Conservation (phyloP, 2,329 filamentous ascomycete genomes). For the Raffaelea albimanens region DNA sequence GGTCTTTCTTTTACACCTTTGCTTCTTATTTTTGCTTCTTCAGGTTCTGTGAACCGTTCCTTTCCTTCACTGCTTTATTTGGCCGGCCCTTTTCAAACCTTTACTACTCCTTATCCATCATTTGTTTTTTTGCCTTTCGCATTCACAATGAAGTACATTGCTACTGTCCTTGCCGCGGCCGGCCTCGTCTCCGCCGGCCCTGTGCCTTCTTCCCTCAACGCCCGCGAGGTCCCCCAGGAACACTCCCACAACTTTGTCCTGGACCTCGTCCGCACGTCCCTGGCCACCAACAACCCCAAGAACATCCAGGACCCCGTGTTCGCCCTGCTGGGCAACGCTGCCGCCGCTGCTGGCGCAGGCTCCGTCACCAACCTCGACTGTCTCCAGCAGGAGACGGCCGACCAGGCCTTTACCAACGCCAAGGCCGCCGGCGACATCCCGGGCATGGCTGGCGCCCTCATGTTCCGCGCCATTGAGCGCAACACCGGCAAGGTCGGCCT, state of each 20-base stretch:
- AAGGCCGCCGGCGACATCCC: conserved; percentile 43
- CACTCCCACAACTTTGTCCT: conserved; percentile 38
- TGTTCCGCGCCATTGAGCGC: conserved; percentile 46
- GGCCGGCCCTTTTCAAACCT: neutral
- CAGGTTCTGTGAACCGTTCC: conserved; percentile 15
- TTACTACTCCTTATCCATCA: neutral
- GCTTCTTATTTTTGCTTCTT: conserved; percentile 5
- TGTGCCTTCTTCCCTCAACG: conserved; percentile 1
- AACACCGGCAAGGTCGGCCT: conserved; percentile 50
- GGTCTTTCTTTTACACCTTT: neutral
- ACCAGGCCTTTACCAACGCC: conserved; percentile 53
- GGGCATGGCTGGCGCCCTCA: conserved; percentile 41
- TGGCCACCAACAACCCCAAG: conserved; percentile 37
- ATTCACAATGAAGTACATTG: conserved; percentile 13
- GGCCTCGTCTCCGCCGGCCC: conserved; percentile 11
- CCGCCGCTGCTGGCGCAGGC: conserved; percentile 21
- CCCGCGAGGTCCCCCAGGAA: conserved; percentile 43
- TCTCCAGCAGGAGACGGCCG: conserved; percentile 47
- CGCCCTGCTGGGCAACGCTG: conserved; percentile 37
- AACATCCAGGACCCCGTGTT: conserved; percentile 37
- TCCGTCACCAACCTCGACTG: conserved; percentile 39
- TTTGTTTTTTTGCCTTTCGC: conserved; percentile 2
- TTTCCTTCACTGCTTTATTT: conserved; percentile 11
- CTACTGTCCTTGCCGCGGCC: conserved; percentile 5
- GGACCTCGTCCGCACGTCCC: conserved; percentile 24